phyloP scores from a whole-genome alignment of 495 filamentous ascomycete genomes.

The Tetracladium marchalianum region DNA sequence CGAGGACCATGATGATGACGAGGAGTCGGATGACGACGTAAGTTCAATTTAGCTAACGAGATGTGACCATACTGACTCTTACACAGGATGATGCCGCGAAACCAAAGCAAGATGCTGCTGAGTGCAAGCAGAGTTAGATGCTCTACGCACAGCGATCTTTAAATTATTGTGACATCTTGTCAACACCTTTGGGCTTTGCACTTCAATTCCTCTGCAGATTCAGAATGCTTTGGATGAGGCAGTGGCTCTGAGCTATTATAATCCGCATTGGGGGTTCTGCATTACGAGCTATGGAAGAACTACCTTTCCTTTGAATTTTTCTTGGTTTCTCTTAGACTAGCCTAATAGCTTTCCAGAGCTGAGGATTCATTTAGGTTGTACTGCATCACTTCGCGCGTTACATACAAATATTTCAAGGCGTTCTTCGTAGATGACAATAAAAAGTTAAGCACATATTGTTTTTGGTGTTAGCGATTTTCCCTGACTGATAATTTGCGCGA shows the following conservation, averaged over 20 bases:
- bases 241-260: too few species aligned
- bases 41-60: conserved; percentile 19
- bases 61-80: conserved; percentile 11
- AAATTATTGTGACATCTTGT: too few species aligned
- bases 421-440: conserved; percentile 13
- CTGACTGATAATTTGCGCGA: too few species aligned
- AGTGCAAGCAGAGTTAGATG: conserved; percentile 97
- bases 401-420: conserved; percentile 15
- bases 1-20: conserved; percentile 79
- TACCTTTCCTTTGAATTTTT: neutral
- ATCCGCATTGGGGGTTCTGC: neutral
- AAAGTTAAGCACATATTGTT: conserved; percentile 6
- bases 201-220: too few species aligned
- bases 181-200: too few species aligned
- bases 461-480: too few species aligned
- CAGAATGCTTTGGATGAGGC: too few species aligned
- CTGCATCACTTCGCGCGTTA: conserved; percentile 7
- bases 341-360: conserved; percentile 14
- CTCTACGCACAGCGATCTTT: too few species aligned
- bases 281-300: neutral
- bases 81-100: conserved; percentile 83
- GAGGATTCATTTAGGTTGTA: conserved; percentile 4
- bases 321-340: conserved; percentile 12
- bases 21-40: conserved; percentile 94
- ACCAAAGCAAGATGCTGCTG: conserved; percentile 96